A percentile compares a stretch with the other conserved stretches of the same genome.
Conservation (phyloP, 208 protist genomes). For the Entamoeba moshkovskii region DNA sequence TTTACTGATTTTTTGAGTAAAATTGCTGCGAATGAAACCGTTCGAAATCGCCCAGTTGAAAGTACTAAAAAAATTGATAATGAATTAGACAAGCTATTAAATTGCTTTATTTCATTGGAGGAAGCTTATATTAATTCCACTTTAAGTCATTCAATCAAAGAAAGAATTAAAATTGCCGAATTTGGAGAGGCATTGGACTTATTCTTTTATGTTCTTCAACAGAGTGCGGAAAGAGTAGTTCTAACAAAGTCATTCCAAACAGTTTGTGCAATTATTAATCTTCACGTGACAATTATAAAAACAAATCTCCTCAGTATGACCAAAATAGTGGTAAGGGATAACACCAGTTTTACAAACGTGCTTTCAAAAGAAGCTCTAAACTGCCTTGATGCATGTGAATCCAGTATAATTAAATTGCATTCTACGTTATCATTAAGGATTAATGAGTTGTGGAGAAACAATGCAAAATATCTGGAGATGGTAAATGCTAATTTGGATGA, state of each 20-base stretch:
- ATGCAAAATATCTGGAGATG: background rate
- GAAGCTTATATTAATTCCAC: background rate
- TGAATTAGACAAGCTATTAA: background rate
- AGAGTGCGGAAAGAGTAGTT: background rate
- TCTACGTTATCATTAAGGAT: background rate
- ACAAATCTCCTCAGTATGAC: background rate
- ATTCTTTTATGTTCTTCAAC: background rate
- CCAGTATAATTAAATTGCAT: background rate
- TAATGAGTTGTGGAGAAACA: background rate
- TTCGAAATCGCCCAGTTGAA: background rate
- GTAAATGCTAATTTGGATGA: background rate
- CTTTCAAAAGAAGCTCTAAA: background rate
- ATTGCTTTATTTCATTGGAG: background rate
- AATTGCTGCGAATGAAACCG: background rate
- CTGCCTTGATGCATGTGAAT: background rate
- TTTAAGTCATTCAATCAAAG: background rate
- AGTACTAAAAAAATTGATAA: background rate
- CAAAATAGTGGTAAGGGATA: background rate
- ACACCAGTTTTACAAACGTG: background rate
- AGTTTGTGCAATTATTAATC: background rate
- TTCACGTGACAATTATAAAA: background rate
- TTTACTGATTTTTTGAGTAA: background rate
- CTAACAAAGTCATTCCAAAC: background rate
- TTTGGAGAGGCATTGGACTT: background rate
- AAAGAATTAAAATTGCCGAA: background rate